A percentile compares a stretch with the other conserved stretches of the same genome.
phyloP scores from a whole-genome alignment of 2,329 filamentous ascomycete genomes.

The Setomelanomma holmii region DNA sequence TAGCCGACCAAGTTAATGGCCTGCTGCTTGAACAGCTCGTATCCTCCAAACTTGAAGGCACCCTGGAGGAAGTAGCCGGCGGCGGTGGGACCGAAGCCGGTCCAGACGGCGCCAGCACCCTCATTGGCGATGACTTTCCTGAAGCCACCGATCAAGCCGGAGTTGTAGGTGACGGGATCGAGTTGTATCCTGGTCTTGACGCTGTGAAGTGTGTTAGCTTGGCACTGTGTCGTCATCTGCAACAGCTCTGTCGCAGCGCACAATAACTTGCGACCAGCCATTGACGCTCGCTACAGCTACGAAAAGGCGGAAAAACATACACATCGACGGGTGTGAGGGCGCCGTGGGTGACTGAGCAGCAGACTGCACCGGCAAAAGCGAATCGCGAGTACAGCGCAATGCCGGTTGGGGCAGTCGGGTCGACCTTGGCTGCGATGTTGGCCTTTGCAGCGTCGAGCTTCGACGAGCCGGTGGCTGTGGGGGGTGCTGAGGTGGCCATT shows the following conservation, averaged over 20 bases:
- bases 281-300: constrained; percentile 25
- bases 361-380: constrained; percentile 95
- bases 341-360: constrained; percentile 98
- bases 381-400: constrained; percentile 89
- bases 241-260: constrained; percentile 14
- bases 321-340: constrained; percentile 98
- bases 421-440: constrained; percentile 50
- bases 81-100: constrained; percentile 83
- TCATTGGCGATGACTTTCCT: constrained; percentile 78
- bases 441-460: constrained; percentile 63
- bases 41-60: constrained; percentile 92
- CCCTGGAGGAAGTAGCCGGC: constrained; percentile 95
- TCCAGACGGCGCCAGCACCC: constrained; percentile 85
- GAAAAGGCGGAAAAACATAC: constrained; percentile 67
- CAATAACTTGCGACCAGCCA: constrained; percentile 28
- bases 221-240: constrained; percentile 25
- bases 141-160: constrained; percentile 85
- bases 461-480: constrained; percentile 57
- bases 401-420: constrained; percentile 65
- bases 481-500: constrained; percentile 49
- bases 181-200: constrained; percentile 97
- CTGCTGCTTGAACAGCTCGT: constrained; percentile 97
- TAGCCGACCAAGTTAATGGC: constrained; percentile 80
- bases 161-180: constrained; percentile 88
- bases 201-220: constrained; percentile 57